Base-by-base conservation (phyloP, 352 stramenopile genomes). In the Phytophthora lateralis region DNA sequence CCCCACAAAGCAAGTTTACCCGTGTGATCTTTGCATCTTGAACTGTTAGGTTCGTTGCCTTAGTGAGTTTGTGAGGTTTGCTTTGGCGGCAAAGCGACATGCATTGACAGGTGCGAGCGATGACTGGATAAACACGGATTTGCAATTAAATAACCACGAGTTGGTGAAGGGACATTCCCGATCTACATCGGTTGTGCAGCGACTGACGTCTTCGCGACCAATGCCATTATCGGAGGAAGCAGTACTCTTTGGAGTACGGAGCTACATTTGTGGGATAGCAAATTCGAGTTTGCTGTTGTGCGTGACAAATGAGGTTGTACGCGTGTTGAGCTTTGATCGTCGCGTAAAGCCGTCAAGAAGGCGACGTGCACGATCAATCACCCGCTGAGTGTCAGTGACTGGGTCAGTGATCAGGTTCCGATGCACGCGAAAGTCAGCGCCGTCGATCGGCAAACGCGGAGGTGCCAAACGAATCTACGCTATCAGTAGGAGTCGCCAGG, bases 181-280 rank as follows among this genome's bases (percentile, higher is more conserved):
- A 24, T 44, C 17, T 24, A 20, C 38, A 24, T 44, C 38, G 38
- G 14, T 15, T 44, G 38, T 12, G 38, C 38, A 44, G n/a, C 15
- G 14, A 24, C 10, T 12, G n/a, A 24, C 21, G 21, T 24, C 21
- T 24, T 24, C 21, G 21, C 21, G 21, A 42, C 21, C 37, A 21
- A 21, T 42, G 37, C 7, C 30, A 42, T 18, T 20, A 42, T 11
- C 37, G 4, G 14, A 8, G 10, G 11, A 20, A 34, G 42, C 34
- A 29, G 42, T n/a, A n/a, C 42, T 48, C 42, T 24, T 48, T 34
- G 42, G 11, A 48, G 34, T 21, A 34, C 30, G 42, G 42, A 35
- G 18, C 10, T 24, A 34, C 10, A 12, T 48, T 30, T 48, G 37
- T 42, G 15, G 11, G 30, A 35, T 35, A 3, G 5, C 8, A n/a